A percentile compares a stretch with the other conserved stretches of the same genome.
phyloP scores from a whole-genome alignment of 2,329 filamentous ascomycete species.

The Monilinia vaccinii-corymbosi region DNA sequence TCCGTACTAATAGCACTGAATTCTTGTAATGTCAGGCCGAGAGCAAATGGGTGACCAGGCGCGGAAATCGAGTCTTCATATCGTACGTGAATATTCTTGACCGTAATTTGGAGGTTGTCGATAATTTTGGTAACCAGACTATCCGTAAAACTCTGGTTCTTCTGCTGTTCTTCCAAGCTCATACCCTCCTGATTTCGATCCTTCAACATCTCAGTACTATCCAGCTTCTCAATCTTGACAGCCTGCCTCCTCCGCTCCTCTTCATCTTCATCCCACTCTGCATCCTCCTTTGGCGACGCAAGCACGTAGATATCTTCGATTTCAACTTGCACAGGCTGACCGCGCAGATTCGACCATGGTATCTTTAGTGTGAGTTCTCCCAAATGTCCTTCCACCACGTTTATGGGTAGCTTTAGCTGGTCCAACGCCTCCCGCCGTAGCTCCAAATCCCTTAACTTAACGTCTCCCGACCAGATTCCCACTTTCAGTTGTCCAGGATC shows the following conservation, averaged over 20 bases:
- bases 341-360: constrained; percentile 93
- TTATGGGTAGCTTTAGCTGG: constrained; percentile 91
- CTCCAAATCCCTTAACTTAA: constrained; percentile 88
- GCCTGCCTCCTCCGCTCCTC: constrained; percentile 77
- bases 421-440: constrained; percentile 91
- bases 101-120: constrained; percentile 93
- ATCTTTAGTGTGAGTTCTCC: constrained; percentile 87
- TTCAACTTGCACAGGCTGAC: constrained; percentile 86
- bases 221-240: constrained; percentile 98
- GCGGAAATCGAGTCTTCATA: constrained; percentile 97
- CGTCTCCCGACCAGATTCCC: constrained; percentile 97
- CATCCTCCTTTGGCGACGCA: constrained; percentile 90
- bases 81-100: constrained; percentile 97
- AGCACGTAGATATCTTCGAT: constrained; percentile 96
- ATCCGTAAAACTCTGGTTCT: constrained; percentile 95
- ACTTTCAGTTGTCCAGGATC: constrained; percentile 97
- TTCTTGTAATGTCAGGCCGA: constrained; percentile 86
- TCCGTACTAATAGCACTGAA: constrained; percentile 97
- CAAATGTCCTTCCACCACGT: constrained; percentile 91
- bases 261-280: constrained; percentile 85
- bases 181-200: constrained; percentile 88
- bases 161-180: constrained; percentile 90
- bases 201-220: constrained; percentile 89
- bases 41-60: constrained; percentile 87
- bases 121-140: constrained; percentile 94